Evolutionary conservation across 352 stramenopile genomes (phyloP), one percentile per base, ranked within the genome.

Genomic region (Phytophthora pistaciae): DNA sequence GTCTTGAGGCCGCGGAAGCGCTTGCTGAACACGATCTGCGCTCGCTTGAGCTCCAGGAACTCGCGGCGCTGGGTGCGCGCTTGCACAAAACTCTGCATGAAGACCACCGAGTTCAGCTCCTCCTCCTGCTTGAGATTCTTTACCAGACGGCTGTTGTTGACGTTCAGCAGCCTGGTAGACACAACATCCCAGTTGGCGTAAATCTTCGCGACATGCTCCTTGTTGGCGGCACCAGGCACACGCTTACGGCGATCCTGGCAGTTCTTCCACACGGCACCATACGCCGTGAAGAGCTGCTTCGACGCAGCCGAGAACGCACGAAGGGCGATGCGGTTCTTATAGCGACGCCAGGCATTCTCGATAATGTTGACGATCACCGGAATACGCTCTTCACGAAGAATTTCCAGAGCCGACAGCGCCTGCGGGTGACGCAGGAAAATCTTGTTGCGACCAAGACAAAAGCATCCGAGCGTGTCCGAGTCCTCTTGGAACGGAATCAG

Each of bases 341-440:
- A 93, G 56, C 90, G 88, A 31, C 85, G 80, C 88, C 89, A 97
- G 9, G 90, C 78, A 61, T 93, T 91, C 69, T 97, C 88, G 40
- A 97, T 80, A 29, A 96, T 92, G 67, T 89, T 91, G 46, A 94
- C 88, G 42, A 96, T 91, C 14, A 74, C 72, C 0, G 86, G 84
- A 53, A 97, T 91, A 33, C 91, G 89, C 55, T 89, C 71, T 63
- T 96, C 87, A 31, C 91, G 85, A 40, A 92, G 50, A 21, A 94
- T 80, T 68, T 98, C 91, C 5, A 98, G 72, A 27, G 87, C 85
- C n/a, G 92, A 97, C 16, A 97, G 74, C 11, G 92, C 93, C 60
- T 96, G 86, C 13, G 92, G 92, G 59, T 96, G 86, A 58, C 92
- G 93, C 70, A 98, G 75, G 70, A 98, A 98, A 56, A 98, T 85